phyloP scores from a whole-genome alignment of 2,329 filamentous ascomycete genomes.

The Thermoascus crustaceus region DNA sequence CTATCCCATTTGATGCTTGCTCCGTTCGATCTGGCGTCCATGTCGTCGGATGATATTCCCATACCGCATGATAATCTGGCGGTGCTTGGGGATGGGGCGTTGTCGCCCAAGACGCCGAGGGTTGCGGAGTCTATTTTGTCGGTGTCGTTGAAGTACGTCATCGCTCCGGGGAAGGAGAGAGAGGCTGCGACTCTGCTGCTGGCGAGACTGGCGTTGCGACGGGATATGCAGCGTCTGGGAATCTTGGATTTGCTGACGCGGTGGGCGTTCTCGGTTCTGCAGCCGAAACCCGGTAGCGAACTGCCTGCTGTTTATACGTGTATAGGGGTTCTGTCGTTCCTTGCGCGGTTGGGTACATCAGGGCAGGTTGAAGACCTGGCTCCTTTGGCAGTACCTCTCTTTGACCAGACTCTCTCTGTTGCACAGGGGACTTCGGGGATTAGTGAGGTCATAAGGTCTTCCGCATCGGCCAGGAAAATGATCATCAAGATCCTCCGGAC shows the following conservation, averaged over 20 bases:
- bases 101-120: constrained; percentile 56
- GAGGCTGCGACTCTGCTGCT: constrained; percentile 79
- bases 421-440: constrained; percentile 44
- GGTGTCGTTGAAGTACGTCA: constrained; percentile 63
- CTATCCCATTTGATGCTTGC: constrained; percentile 72
- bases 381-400: constrained; percentile 57
- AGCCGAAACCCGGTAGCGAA: constrained; percentile 32
- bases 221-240: constrained; percentile 75
- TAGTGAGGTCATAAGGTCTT: constrained; percentile 53
- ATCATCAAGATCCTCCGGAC: constrained; percentile 79
- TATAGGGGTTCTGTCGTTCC: constrained; percentile 70
- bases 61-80: constrained; percentile 26
- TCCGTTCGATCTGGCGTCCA: constrained; percentile 82
- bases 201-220: constrained; percentile 70
- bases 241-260: constrained; percentile 59
- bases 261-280: constrained; percentile 61
- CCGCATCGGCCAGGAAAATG: constrained; percentile 72
- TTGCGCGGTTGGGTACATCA: constrained; percentile 65
- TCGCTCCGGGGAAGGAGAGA: constrained; percentile 73
- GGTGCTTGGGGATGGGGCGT: constrained; percentile 23
- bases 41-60: constrained; percentile 50
- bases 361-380: constrained; percentile 68
- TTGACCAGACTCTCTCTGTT: constrained; percentile 54
- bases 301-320: constrained; percentile 59
- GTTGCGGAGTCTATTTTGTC: constrained; percentile 64